Base-by-base conservation (phyloP, 2,329 filamentous ascomycete species). In the Corinectria fuckeliana region DNA sequence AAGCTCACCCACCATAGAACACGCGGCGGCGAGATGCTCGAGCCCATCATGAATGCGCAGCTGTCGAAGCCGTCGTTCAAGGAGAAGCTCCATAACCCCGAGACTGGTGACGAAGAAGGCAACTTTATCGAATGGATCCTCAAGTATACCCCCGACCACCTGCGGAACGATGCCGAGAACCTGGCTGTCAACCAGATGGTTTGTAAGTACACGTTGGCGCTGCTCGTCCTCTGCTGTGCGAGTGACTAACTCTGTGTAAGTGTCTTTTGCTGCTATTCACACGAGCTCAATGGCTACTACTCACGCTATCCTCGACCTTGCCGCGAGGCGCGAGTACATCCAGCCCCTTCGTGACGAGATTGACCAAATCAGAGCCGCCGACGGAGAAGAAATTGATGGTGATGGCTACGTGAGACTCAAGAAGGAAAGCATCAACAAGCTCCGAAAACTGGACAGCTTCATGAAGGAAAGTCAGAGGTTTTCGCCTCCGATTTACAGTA, bases 391-490 rank as follows among this genome's bases (percentile, higher is more conserved):
- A 13, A 36, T 57, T 13, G 47, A 34, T 8, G 25, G 26, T 13
- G 32, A 58, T 8, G 55, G 55, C n/a, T 58, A 47, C 8, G 38
- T 53, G 8, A 51, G 49, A 16, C 34, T 58, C 18, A 58, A 53
- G 49, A 53, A 58, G 41, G 55, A 56, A 14, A 55, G 53, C 34
- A 52, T 42, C 53, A 50, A 51, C 38, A 50, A 59, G 38, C 55
- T 52, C 7, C 57, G 63, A 14, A 68, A 68, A 5, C 64, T 69
- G 0, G 67, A 69, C 25, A 66, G 65, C 1, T 69, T 67, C 9
- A 59, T 69, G 16, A 68, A 66, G 5, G 67, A 70, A 26, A 67
- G 62, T 1, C 68, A 69, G 11, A 53, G 68, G 1, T 54, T 68
- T 1, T 50, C 62, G 6, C 69, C 68, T 1, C 63, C 67, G 0